Conservation (phyloP, 2,329 filamentous ascomycete genomes). For the Fusarium sp. region DNA sequence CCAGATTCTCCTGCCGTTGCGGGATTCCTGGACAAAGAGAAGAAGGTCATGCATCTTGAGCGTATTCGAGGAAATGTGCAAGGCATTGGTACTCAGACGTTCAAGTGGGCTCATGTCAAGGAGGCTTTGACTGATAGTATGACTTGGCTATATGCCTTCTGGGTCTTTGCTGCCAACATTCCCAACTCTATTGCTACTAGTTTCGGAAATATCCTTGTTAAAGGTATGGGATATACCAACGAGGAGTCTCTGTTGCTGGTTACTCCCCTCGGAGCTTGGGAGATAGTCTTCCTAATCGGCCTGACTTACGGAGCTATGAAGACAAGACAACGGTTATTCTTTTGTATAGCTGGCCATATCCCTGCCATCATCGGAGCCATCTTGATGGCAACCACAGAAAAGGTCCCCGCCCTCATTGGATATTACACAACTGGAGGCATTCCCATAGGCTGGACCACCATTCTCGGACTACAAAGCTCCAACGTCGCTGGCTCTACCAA, state of each 20-base stretch:
- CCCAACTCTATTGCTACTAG: conserved; percentile 25
- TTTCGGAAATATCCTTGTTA: background rate
- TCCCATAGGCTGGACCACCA: conserved; percentile 34
- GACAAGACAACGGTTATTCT: background rate
- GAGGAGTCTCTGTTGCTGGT: background rate
- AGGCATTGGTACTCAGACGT: conserved; percentile 6
- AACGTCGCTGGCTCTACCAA: conserved; percentile 35
- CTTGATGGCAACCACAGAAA: conserved; percentile 34
- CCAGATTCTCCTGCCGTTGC: background rate
- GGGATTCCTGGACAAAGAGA: background rate
- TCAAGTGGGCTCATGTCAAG: conserved; percentile 28
- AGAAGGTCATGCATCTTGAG: background rate
- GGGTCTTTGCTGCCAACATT: conserved; percentile 34
- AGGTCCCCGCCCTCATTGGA: conserved; percentile 29
- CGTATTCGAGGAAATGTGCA: background rate
- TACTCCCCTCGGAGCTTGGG: background rate
- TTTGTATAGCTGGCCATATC: background rate
- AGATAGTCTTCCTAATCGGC: background rate
- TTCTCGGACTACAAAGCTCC: conserved; percentile 31
- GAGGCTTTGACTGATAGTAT: conserved; percentile 28
- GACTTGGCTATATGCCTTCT: conserved; percentile 35
- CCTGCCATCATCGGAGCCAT: conserved; percentile 31
- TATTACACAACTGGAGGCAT: conserved; percentile 33
- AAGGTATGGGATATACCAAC: background rate
- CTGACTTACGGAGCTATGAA: background rate